Evolutionary conservation across 2,329 filamentous ascomycete species (phyloP).

Genomic region (Monilinia vaccinii-corymbosi): DNA sequence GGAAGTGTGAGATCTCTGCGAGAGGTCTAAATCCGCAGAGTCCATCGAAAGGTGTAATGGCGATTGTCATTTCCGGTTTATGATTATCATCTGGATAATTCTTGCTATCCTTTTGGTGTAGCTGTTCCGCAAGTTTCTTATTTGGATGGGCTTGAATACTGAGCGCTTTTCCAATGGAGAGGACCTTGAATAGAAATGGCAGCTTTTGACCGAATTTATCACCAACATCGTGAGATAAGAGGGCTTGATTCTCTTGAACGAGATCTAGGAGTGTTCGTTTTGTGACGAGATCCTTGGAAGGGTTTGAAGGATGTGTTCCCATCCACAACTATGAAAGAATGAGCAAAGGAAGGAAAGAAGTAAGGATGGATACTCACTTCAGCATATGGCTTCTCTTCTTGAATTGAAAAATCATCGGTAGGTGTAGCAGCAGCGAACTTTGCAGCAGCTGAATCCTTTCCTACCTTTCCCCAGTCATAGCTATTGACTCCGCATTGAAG

Average conservation of each 20-base stretch:
- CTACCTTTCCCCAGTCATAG: constrained; percentile 98
- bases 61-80: constrained; percentile 99
- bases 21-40: constrained; percentile 92
- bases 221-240: constrained; percentile 66
- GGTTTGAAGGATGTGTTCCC: constrained; percentile 94
- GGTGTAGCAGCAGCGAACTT: constrained; percentile 82
- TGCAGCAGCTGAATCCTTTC: constrained; percentile 77
- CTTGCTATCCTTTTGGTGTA: constrained; percentile 78
- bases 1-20: constrained; percentile 77
- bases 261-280: constrained; percentile 81
- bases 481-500: constrained; percentile 92
- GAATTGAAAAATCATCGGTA: constrained; percentile 62
- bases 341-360: constrained; percentile 31
- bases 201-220: constrained; percentile 73
- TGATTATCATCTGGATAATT: constrained; percentile 99
- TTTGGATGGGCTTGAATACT: constrained; percentile 97
- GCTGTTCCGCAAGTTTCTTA: constrained; percentile 82
- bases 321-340: constrained; percentile 71
- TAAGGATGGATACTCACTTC: constrained; percentile 49
- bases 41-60: constrained; percentile 91
- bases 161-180: constrained; percentile 90
- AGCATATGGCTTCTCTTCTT: constrained; percentile 85
- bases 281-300: constrained; percentile 79
- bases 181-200: constrained; percentile 95
- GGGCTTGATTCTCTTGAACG: constrained; percentile 73